Base-by-base conservation (phyloP, 306 rosid species). In the Prunus mira region DNA sequence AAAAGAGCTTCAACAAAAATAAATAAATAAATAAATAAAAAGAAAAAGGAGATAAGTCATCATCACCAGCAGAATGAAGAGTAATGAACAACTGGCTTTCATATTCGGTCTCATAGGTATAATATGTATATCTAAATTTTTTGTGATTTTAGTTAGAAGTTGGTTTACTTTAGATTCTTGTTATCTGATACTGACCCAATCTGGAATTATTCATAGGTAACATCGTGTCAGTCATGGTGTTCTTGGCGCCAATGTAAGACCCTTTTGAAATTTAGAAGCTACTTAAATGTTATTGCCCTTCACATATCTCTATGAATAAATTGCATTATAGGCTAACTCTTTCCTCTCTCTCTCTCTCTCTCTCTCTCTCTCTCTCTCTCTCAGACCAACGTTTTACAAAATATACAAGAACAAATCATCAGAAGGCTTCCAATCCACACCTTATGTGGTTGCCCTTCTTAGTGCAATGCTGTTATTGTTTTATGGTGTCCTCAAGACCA, bases 201-300 rank as follows among this genome's bases (percentile, higher is more conserved):
- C 4, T 58, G 17, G 12, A 12, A 32, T 32, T 65, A 19, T 27
- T 28, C 72, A 14, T 25, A 90, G 91, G 97, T 34, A 91, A 91
- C 81, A 87, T 91, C 9, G 88, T 91, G 18, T 73, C 92, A 5
- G 89, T 91, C 71, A 0, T 91, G 91, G 93, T 89, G 70, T 91
- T 89, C 87, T 69, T 91, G 51, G 85, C 92, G 9, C 97, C 96
- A 45, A 52, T 87, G 96, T 91, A 89, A 91, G 92, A 58, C 27
- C 14, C 0, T 22, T 55, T 12, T 12, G 11, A 56, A 32, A 32
- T 32, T 32, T 32, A 32, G 5, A 32, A 32, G 6, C 38, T 32
- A 32, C 38, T 32, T 32, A 58, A 58, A 18, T 55, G 25, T 17
- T 32, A 32, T 19, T 46, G 50, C 12, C 12, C n/a, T 24, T 58